Evolutionary conservation across 176 grass and related monocot genomes (phyloP).

Genomic region (Cenchrus americanus): DNA sequence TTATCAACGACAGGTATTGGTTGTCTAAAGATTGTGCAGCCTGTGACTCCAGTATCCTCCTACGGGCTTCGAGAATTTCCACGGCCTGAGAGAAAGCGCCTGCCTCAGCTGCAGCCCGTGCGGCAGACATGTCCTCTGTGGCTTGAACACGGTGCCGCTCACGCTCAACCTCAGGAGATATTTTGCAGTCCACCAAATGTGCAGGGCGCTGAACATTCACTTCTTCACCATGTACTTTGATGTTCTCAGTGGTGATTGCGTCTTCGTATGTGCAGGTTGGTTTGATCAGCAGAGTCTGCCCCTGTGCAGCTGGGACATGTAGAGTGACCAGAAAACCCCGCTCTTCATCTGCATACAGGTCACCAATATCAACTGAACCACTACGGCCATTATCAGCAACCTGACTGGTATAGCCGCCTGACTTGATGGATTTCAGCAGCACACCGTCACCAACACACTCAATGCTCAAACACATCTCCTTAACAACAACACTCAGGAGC

Average conservation of each 20-base stretch:
- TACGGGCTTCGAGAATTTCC: conserved; percentile 65
- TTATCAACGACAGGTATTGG: conserved; percentile 64
- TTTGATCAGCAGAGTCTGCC: conserved; percentile 58
- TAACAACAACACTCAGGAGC: conserved; percentile 77
- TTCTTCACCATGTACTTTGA: conserved; percentile 51
- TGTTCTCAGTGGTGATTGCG: conserved; percentile 49
- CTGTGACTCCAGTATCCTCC: conserved; percentile 48
- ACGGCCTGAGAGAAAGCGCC: conserved; percentile 64
- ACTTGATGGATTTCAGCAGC: conserved; percentile 68
- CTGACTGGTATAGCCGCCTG: conserved; percentile 67
- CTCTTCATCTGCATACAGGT: conserved; percentile 94
- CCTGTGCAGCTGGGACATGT: conserved; percentile 45
- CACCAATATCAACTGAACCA: conserved; percentile 72
- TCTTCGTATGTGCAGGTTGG: conserved; percentile 60
- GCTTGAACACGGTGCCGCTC: conserved; percentile 76
- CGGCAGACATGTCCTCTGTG: conserved; percentile 75
- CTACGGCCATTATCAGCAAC: conserved; percentile 44
- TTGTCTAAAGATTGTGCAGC: conserved; percentile 53
- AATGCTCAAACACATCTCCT: conserved; percentile 61
- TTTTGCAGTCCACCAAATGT: conserved; percentile 27
- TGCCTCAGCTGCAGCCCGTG: conserved; percentile 60
- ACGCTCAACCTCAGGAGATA: conserved; percentile 74
- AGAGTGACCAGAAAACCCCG: conserved; percentile 71
- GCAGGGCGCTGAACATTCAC: conserved; percentile 58
- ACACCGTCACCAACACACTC: conserved; percentile 62